A percentile compares a stretch with the other conserved stretches of the same genome.
Evolutionary conservation across 768 basidiomycete genomes (phyloP).

Genomic region (Suillus subaureus): DNA sequence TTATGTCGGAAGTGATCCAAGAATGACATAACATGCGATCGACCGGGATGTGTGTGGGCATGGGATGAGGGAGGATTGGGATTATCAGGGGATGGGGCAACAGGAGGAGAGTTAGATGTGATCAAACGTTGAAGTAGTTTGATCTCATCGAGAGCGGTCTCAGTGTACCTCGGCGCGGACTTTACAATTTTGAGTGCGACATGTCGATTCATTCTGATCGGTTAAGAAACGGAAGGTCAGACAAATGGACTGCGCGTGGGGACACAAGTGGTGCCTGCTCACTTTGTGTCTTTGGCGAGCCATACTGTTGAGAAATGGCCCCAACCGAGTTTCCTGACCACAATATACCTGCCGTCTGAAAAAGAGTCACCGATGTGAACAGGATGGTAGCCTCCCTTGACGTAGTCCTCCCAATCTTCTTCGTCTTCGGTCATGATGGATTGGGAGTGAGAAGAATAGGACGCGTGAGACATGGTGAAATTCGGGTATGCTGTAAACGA

Average conservation of each 20-base stretch:
- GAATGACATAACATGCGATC: conserved; percentile 95
- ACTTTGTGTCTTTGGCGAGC: conserved; percentile 85
- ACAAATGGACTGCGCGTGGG: conserved; percentile 8
- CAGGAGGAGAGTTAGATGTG: conserved; percentile 69
- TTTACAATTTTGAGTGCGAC: conserved; percentile 99
- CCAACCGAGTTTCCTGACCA: conserved; percentile 95
- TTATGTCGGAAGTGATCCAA: conserved; percentile 97
- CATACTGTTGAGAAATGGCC: conserved; percentile 95
- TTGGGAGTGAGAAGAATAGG: conserved; percentile 69
- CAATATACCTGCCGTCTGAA: conserved; percentile 82
- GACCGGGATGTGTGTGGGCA: conserved; percentile 78
- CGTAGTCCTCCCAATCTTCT: conserved; percentile 91
- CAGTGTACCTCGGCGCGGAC: conserved; percentile 94
- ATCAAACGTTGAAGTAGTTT: conserved; percentile 96
- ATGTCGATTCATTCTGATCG: conserved; percentile 83
- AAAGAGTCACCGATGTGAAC: conserved; percentile 93
- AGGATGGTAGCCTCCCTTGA: conserved; percentile 85
- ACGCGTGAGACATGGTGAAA: conserved; percentile 67
- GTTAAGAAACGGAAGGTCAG: conserved; percentile 17
- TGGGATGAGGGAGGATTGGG: conserved; percentile 54
- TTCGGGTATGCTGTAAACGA: conserved; percentile 38
- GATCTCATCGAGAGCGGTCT: conserved; percentile 98
- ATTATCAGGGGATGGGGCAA: conserved; percentile 47
- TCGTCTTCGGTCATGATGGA: conserved; percentile 90
- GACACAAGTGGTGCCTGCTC: conserved; percentile 30